phyloP scores from a whole-genome alignment of 1,139 yeast species.

The Lodderomyces metapsilosis region DNA sequence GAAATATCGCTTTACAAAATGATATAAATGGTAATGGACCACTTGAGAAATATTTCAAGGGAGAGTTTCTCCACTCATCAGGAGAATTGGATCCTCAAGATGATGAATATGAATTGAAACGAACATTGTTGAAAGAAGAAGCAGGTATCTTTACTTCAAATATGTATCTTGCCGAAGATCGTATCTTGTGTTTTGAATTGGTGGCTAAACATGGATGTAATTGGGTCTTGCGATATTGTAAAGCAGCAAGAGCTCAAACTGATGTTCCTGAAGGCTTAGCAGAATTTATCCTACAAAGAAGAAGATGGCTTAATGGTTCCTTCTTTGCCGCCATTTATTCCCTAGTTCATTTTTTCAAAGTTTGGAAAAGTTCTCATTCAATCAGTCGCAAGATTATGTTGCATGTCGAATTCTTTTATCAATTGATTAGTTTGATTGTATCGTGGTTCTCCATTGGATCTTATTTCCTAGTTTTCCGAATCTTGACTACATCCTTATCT shows the following conservation, averaged over 20 bases:
- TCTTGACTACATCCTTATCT: conserved; percentile 68
- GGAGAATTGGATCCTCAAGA: conserved; percentile 48
- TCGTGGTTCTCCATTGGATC: conserved; percentile 85
- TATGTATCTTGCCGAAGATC: conserved; percentile 52
- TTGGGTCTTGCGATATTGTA: conserved; percentile 48
- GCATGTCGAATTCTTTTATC: conserved; percentile 45
- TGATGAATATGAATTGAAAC: conserved; percentile 44
- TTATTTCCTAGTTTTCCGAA: conserved; percentile 76
- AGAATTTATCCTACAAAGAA: conserved; percentile 47
- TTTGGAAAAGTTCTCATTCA: conserved; percentile 46
- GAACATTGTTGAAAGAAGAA: conserved; percentile 40
- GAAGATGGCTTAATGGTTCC: conserved; percentile 53
- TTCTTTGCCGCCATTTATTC: conserved; percentile 50
- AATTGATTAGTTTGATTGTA: conserved; percentile 45
- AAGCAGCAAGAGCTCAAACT: conserved; percentile 48
- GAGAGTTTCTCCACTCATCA: conserved; percentile 47
- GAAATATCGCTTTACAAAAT: conserved; percentile 41
- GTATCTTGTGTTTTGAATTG: conserved; percentile 49
- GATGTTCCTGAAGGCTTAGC: conserved; percentile 50
- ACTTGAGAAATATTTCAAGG: conserved; percentile 48
- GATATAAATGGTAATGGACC: conserved; percentile 47
- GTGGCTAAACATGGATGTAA: conserved; percentile 46
- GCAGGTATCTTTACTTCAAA: conserved; percentile 52
- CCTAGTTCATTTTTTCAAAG: conserved; percentile 43
- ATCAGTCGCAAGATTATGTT: conserved; percentile 40